Conservation (phyloP, 306 rosid genomes). For the Myrica gale region DNA sequence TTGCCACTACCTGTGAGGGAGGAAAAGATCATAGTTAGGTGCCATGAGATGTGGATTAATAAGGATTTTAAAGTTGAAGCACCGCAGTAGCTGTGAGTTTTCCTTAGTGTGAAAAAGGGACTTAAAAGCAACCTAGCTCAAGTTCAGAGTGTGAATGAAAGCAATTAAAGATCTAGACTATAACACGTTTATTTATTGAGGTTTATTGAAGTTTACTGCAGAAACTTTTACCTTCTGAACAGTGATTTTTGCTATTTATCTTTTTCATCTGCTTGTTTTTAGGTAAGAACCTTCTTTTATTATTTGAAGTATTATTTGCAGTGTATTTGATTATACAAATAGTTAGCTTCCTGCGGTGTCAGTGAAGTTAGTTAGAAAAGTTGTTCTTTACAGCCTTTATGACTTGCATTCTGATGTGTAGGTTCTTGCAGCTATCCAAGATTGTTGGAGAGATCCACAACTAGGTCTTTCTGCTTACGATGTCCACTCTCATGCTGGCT, state of each 20-base stretch:
- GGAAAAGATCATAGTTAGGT: background rate
- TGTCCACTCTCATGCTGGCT: conserved; percentile 74
- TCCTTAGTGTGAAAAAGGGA: background rate
- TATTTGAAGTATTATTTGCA: background rate
- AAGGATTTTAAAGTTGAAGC: background rate
- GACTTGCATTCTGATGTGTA: conserved; percentile 36
- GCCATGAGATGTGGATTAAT: background rate
- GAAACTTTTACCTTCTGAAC: background rate
- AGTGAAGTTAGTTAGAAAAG: background rate
- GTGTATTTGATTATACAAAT: background rate
- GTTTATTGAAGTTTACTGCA: background rate
- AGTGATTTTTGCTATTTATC: background rate
- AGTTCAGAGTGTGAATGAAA: background rate
- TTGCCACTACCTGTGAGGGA: background rate
- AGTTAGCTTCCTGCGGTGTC: background rate
- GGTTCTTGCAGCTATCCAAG: conserved; percentile 89
- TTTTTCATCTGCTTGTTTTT: background rate
- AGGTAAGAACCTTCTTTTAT: background rate
- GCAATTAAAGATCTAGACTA: background rate
- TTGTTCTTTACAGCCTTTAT: conserved; percentile 9
- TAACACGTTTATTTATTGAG: background rate
- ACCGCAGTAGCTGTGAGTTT: background rate
- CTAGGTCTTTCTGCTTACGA: conserved; percentile 79
- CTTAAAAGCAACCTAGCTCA: background rate
- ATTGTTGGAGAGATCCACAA: conserved; percentile 79